Evolutionary conservation across 192 early-diverging fungal genomes (phyloP), one percentile per base, ranked within the genome.

Genomic region (Chytriomyces sp.): DNA sequence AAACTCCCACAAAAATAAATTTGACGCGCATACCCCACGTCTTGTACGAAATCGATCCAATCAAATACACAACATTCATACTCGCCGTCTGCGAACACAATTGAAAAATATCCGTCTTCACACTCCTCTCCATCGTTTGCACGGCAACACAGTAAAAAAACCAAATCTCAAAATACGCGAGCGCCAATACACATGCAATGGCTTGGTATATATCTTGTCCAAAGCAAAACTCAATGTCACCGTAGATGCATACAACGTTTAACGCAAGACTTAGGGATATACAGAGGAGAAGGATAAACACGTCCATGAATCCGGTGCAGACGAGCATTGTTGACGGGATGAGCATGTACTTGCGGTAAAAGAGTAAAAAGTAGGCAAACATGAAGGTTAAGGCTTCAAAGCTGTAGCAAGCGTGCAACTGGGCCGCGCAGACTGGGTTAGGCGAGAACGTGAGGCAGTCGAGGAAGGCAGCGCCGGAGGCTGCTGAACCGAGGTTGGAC

Each of bases 201-300:
- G 66, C 66, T 45, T 67, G 66, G 45, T 67, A 67, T n/a, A 67
- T 67, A 67, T 67, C 66, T 23, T 67, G 66, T 0, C 35, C 8
- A 45, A 73, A 73, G 57, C 72, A 73, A 47, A 20, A 45, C 7
- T 3, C 45, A 24, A 73, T n/a, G 45, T 46, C 53, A 8, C 9
- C 26, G 53, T 73, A 73, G 9, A 73, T 43, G 60, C 72, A 73
- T 0, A 61, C 60, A 63, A 73, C 43, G 45, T 61, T 73, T 4
- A 48, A 26, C 20, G 72, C 72, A 18, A 73, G 43, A 45, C 50
- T 73, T n/a, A 73, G 13, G 24, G 43, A n/a, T 11, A 67, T 67
- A 45, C 72, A 63, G 16, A 63, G 10, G 9, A 63, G 43, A 28
- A 73, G 28, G 10, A 73, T 44, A 63, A 63, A 10, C 10, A 63